These are phyloP conservation scores for Schizochytrium sp. DNA, from an alignment of 108 stramenopile species.

Conservation along the genomic window DNA sequence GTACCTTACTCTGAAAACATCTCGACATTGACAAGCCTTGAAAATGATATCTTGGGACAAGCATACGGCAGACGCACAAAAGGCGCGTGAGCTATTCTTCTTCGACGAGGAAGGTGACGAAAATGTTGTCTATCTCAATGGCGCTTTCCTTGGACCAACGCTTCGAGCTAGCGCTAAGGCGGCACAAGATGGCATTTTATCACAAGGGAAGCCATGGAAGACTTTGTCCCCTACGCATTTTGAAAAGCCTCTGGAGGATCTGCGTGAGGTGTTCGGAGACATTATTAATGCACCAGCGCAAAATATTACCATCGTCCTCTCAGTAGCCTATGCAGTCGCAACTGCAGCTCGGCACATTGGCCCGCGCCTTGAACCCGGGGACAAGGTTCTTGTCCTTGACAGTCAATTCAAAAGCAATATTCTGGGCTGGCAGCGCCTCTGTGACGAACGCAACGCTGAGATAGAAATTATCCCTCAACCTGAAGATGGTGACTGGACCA, in stretches of 20 bases:
- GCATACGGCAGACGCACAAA: conserved; percentile 30
- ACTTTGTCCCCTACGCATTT: not conserved
- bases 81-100: conserved; percentile 20
- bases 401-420: conserved; percentile 13
- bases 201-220: not conserved
- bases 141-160: not conserved
- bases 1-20: no score
- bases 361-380: not conserved
- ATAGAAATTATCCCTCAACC: not conserved
- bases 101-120: not conserved
- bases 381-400: not conserved
- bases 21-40: no score
- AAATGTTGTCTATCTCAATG: not conserved
- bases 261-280: not conserved
- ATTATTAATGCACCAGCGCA: not conserved
- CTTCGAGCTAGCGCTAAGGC: not conserved
- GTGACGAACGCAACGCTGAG: not conserved
- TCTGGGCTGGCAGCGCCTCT: not conserved
- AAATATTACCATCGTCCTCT: conserved; percentile 29
- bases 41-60: not conserved
- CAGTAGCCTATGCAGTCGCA: not conserved
- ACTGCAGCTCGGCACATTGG: not conserved
- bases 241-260: not conserved
- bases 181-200: not conserved
- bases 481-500: not conserved